Percentiles rank a stretch among this genome's conserved stretches.
These are phyloP conservation scores for Mycena vitilis DNA, from an alignment of 768 basidiomycete species.

Conservation along the genomic window DNA sequence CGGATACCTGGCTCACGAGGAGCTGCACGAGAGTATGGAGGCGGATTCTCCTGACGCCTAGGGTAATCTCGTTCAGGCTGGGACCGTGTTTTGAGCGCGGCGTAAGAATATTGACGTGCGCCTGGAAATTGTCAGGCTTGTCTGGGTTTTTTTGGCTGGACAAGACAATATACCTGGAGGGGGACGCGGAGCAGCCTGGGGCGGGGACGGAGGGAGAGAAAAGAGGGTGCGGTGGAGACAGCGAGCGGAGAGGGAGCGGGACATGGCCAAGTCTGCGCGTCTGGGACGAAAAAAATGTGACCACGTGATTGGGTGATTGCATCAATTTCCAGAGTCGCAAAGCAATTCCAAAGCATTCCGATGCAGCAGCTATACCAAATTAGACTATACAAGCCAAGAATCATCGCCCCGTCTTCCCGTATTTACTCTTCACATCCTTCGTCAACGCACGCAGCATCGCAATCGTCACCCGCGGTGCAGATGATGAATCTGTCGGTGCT, in stretches of 20 bases:
- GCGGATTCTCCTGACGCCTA: conserved; percentile 23
- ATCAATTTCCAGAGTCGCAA: neutral
- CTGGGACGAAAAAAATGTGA: conserved; percentile 6
- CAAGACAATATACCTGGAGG: conserved; percentile 20
- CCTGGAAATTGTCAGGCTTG: conserved; percentile 13
- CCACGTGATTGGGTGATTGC: conserved; percentile 16
- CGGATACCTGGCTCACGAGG: conserved; percentile 27
- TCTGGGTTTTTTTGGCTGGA: neutral
- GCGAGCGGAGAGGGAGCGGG: conserved; percentile 36
- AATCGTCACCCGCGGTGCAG: conserved; percentile 60
- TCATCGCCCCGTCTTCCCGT: conserved; percentile 38
- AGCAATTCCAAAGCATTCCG: neutral
- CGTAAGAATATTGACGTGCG: conserved; percentile 30
- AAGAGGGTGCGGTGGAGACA: conserved; percentile 34
- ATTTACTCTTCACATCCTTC: conserved; percentile 63
- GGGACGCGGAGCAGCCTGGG: conserved; percentile 6
- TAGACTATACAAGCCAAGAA: conserved; percentile 10
- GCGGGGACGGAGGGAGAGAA: conserved; percentile 21
- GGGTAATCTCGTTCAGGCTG: conserved; percentile 23
- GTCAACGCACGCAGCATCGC: conserved; percentile 75
- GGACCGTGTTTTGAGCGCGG: conserved; percentile 35
- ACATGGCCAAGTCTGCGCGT: conserved; percentile 29
- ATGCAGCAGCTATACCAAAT: conserved; percentile 5
- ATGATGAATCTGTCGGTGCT: conserved; percentile 43
- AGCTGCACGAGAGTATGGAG: conserved; percentile 24